phyloP scores from a whole-genome alignment of 176 grass and related monocot species.

The Phyllostachys edulis region DNA sequence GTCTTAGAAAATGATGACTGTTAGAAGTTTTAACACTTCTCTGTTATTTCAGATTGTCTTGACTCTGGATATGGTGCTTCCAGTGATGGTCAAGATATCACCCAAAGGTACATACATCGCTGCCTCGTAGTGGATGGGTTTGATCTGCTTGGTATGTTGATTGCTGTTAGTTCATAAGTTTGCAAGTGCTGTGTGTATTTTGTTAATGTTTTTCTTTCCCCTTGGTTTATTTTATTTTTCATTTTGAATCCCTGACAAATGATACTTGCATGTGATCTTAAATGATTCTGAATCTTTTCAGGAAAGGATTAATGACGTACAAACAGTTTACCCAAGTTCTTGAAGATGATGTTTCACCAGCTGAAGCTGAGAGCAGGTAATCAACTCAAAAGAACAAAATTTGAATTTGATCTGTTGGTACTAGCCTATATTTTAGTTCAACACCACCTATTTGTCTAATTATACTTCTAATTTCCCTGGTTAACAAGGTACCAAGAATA shows the following conservation, averaged over 20 bases:
- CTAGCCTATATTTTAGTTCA: conserved; percentile 1
- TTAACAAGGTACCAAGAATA: conserved; percentile 79
- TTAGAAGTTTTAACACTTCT: conserved; percentile 10
- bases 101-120: conserved; percentile 46
- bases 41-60: conserved; percentile 54
- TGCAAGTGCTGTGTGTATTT: not conserved
- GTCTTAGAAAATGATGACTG: not conserved
- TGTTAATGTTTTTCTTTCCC: not conserved
- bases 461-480: conserved; percentile 21
- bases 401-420: conserved; percentile 9
- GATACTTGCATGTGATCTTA: not conserved
- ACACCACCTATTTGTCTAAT: conserved; percentile 5
- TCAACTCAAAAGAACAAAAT: not conserved
- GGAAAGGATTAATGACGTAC: conserved; percentile 81
- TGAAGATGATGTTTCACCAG: conserved; percentile 86
- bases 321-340: conserved; percentile 82
- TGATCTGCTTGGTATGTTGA: conserved; percentile 13
- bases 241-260: not conserved
- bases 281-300: conserved; percentile 44
- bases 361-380: conserved; percentile 77
- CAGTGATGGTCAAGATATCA: conserved; percentile 45
- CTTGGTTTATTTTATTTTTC: not conserved
- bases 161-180: not conserved
- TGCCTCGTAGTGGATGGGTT: not conserved
- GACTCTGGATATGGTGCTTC: conserved; percentile 54